Evolutionary conservation across 73 alveolate genomes (phyloP).

Genomic region (Paramecium pentaurelia): DNA sequence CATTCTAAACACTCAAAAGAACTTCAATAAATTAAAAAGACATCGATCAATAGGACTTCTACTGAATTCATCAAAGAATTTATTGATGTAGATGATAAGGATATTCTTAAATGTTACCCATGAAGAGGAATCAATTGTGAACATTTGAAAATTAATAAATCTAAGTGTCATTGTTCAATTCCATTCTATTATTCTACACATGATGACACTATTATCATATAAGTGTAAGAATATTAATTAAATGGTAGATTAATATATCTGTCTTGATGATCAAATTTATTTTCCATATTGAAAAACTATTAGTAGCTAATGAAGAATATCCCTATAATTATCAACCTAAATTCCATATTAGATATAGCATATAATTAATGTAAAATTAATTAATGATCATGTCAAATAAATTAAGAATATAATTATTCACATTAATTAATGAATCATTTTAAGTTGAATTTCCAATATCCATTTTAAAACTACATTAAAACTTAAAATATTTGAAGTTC

Average conservation of each 20-base stretch:
- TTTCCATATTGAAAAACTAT: neutral
- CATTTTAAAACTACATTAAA: neutral
- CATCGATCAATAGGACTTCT: neutral
- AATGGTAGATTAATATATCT: neutral
- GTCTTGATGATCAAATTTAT: neutral
- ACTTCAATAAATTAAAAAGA: neutral
- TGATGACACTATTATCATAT: neutral
- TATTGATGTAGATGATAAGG: neutral
- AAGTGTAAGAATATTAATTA: neutral
- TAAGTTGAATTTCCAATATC: neutral
- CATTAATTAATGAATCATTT: neutral
- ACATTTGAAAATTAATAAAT: neutral
- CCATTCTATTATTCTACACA: neutral
- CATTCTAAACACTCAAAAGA: neutral
- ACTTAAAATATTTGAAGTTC: neutral
- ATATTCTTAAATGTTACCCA: neutral
- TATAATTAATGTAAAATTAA: neutral
- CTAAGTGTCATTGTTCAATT: neutral
- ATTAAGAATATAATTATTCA: neutral
- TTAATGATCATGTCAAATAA: neutral
- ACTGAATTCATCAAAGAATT: neutral
- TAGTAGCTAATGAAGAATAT: conserved; percentile 1
- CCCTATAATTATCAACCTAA: neutral
- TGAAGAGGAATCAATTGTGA: neutral
- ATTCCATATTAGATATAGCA: neutral